Percentiles rank a stretch among this genome's conserved stretches.
phyloP scores from a whole-genome alignment of 1,284 basidiomycete species.

The Pseudozyma thailandica region DNA sequence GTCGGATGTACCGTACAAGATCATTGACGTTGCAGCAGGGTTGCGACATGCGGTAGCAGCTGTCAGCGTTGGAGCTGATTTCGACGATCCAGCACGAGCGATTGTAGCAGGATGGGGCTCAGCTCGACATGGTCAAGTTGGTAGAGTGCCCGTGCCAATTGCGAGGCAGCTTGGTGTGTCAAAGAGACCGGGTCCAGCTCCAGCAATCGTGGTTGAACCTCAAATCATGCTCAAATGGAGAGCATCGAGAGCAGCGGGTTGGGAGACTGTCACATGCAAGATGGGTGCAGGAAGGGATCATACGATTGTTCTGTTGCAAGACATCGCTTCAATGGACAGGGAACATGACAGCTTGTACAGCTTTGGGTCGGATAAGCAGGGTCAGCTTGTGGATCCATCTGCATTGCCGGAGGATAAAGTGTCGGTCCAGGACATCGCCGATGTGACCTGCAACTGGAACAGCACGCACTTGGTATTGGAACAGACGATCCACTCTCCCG shows the following conservation, averaged over 20 bases:
- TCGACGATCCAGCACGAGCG: background rate
- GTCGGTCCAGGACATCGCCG: constrained; percentile 2
- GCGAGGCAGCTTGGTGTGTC: background rate
- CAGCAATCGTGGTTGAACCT: constrained; percentile 24
- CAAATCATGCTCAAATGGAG: constrained; percentile 35
- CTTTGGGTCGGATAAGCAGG: constrained; percentile 33
- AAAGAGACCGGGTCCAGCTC: constrained; percentile 16
- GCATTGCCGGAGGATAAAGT: background rate
- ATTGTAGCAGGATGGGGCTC: constrained; percentile 46
- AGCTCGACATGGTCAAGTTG: constrained; percentile 39
- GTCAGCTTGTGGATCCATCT: constrained; percentile 13
- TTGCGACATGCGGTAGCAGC: constrained; percentile 26
- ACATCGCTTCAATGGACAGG: background rate
- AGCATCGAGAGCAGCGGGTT: background rate
- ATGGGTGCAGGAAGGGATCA: constrained; percentile 38
- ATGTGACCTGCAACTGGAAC: constrained; percentile 46
- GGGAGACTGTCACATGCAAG: too few relatives aligned
- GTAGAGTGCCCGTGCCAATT: constrained; percentile 3
- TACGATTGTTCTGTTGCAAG: constrained; percentile 16
- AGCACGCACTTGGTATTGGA: constrained; percentile 23
- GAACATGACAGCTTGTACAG: constrained; percentile 9
- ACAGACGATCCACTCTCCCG: background rate
- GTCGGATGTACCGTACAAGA: background rate
- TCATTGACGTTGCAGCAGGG: constrained; percentile 29
- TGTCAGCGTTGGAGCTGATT: constrained; percentile 2